phyloP scores from a whole-genome alignment of 345 rosid genomes.

The Ailanthus altissimus region DNA sequence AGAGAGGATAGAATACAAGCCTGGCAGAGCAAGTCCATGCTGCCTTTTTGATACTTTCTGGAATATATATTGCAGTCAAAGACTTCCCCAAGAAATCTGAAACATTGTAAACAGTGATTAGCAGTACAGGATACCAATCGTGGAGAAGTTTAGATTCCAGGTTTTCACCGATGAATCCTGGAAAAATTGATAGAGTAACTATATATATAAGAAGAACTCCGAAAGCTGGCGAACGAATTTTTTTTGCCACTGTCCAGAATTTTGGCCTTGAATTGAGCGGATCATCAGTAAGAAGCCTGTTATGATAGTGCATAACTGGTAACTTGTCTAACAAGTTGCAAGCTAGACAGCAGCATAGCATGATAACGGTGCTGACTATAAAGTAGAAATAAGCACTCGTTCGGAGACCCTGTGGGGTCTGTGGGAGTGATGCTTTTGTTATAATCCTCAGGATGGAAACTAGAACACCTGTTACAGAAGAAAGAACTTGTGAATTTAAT shows the following conservation, averaged over 20 bases:
- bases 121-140: constrained; percentile 83
- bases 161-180: constrained; percentile 77
- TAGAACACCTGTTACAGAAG: constrained; percentile 56
- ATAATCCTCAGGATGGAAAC: constrained; percentile 71
- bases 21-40: constrained; percentile 67
- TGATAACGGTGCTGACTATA: constrained; percentile 59
- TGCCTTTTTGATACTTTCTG: constrained; percentile 53
- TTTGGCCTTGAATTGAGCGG: constrained; percentile 34
- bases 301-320: constrained; percentile 67
- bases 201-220: constrained; percentile 63
- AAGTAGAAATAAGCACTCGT: constrained; percentile 81
- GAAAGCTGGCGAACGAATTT: constrained; percentile 55
- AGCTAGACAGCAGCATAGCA: constrained; percentile 60
- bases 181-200: constrained; percentile 82
- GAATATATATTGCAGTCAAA: constrained; percentile 56
- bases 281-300: constrained; percentile 29
- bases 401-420: constrained; percentile 63
- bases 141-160: constrained; percentile 52
- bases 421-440: constrained; percentile 85
- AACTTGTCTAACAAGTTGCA: constrained; percentile 68
- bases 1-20: constrained; percentile 75
- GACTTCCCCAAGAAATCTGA: constrained; percentile 84
- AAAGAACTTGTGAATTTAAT: not conserved
- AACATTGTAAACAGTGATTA: constrained; percentile 71
- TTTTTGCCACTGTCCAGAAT: constrained; percentile 53